Percentiles rank a stretch among this genome's conserved stretches.
Conservation (phyloP, 192 early-diverging fungal genomes). For the Coemansia sp. region DNA sequence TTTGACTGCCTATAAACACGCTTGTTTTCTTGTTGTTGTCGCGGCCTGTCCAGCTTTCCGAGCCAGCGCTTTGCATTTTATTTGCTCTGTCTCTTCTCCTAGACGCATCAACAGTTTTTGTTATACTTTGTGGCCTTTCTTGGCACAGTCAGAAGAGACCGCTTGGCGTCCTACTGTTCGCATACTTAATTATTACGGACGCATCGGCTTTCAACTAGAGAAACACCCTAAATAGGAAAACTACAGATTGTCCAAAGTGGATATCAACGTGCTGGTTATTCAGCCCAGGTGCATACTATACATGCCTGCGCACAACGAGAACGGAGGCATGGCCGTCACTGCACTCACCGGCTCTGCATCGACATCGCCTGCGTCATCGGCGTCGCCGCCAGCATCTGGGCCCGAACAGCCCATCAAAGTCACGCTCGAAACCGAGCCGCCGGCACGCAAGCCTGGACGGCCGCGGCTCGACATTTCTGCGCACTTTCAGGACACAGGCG, state of each 20-base stretch:
- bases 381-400: constrained; percentile 6
- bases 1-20: neutral
- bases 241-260: constrained; percentile 32
- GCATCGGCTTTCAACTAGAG: neutral
- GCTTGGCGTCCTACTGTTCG: neutral
- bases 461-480: constrained; percentile 53
- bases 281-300: constrained; percentile 20
- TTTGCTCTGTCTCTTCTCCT: neutral
- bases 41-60: neutral
- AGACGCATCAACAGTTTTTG: neutral
- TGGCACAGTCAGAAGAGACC: neutral
- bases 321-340: constrained; percentile 24
- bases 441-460: constrained; percentile 52
- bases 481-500: constrained; percentile 56
- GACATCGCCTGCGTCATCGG: constrained; percentile 7
- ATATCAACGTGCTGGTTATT: constrained; percentile 42
- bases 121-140: neutral
- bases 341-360: constrained; percentile 3
- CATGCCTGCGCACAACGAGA: constrained; percentile 41
- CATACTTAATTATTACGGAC: neutral
- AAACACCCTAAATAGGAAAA: neutral
- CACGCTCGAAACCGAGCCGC: constrained; percentile 47
- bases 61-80: neutral
- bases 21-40: constrained; percentile 1
- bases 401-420: constrained; percentile 43